Conservation (phyloP, 441 rosid genomes). For the Erodium moschatum region DNA sequence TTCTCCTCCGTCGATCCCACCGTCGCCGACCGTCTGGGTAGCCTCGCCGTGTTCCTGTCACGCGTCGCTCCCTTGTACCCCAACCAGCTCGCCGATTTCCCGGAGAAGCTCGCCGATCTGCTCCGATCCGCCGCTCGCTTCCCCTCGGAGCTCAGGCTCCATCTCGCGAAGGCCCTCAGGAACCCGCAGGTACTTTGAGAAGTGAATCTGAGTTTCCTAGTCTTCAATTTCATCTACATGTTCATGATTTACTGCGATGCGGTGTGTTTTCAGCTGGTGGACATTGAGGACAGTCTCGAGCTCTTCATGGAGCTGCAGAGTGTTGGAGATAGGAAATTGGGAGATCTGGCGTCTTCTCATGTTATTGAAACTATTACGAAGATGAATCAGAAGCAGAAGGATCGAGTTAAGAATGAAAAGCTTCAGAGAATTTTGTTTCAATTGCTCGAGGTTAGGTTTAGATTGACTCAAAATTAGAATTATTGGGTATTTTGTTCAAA, state of each 20-base stretch:
- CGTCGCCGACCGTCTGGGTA: slow-evolving; percentile 65
- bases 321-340: slow-evolving; percentile 57
- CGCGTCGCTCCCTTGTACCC: slow-evolving; percentile 76
- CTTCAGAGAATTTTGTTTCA: slow-evolving; percentile 71
- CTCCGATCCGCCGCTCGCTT: slow-evolving; percentile 50
- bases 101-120: slow-evolving; percentile 49
- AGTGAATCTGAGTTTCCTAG: not conserved
- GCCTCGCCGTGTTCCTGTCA: slow-evolving; percentile 58
- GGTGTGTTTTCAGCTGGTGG: slow-evolving; percentile 43
- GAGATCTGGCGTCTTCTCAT: slow-evolving; percentile 68
- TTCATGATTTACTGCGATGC: not conserved
- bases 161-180: slow-evolving; percentile 55
- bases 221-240: not conserved
- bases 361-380: slow-evolving; percentile 63
- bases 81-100: slow-evolving; percentile 49
- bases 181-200: slow-evolving; percentile 47
- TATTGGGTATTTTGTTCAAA: slow-evolving; percentile 8
- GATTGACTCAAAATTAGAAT: not conserved
- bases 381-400: slow-evolving; percentile 66
- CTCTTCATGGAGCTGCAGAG: slow-evolving; percentile 81
- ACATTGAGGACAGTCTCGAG: slow-evolving; percentile 48
- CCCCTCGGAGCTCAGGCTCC: slow-evolving; percentile 65
- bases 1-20: slow-evolving; percentile 56
- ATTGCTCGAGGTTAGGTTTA: slow-evolving; percentile 49
- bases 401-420: slow-evolving; percentile 54